These are phyloP conservation scores for Xylariaceae sp. DNA, from an alignment of 2,329 filamentous ascomycete genomes.

Conservation along the genomic window DNA sequence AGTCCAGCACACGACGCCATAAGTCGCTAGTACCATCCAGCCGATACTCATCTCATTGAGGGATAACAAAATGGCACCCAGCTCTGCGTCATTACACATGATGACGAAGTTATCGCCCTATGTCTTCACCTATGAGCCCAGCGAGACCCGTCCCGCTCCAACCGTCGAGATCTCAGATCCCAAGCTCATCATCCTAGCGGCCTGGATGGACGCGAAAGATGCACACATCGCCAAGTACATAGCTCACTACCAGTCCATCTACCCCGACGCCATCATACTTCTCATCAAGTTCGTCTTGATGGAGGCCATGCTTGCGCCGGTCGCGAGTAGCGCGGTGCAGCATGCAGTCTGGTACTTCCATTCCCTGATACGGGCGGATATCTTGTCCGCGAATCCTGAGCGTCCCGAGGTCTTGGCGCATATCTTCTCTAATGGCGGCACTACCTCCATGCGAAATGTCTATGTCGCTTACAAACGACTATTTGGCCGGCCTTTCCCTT, in stretches of 20 bases:
- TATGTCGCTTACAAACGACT: conserved; percentile 32
- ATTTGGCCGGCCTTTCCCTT: conserved; percentile 33
- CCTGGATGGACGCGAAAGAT: conserved; percentile 49
- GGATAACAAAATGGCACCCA: conserved; percentile 9
- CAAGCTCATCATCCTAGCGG: conserved; percentile 42
- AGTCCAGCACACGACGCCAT: not conserved
- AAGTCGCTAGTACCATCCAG: not conserved
- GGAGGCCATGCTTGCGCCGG: conserved; percentile 33
- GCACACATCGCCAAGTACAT: conserved; percentile 49
- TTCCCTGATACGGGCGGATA: conserved; percentile 26
- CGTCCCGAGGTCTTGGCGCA: conserved; percentile 41
- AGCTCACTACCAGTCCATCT: conserved; percentile 39
- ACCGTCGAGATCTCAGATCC: conserved; percentile 29
- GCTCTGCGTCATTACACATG: conserved; percentile 20
- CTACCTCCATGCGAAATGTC: conserved; percentile 37
- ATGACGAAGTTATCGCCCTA: conserved; percentile 29
- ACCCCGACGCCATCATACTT: conserved; percentile 42
- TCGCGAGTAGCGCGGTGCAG: conserved; percentile 32
- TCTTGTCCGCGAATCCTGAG: conserved; percentile 19
- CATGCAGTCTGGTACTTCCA: conserved; percentile 39
- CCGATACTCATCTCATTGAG: not conserved
- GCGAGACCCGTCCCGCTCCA: conserved; percentile 8
- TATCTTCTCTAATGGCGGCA: conserved; percentile 49
- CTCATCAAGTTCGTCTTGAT: conserved; percentile 39
- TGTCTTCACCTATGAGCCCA: conserved; percentile 28